Conservation (phyloP, 1,284 basidiomycete genomes). For the Trametes pubescens region DNA sequence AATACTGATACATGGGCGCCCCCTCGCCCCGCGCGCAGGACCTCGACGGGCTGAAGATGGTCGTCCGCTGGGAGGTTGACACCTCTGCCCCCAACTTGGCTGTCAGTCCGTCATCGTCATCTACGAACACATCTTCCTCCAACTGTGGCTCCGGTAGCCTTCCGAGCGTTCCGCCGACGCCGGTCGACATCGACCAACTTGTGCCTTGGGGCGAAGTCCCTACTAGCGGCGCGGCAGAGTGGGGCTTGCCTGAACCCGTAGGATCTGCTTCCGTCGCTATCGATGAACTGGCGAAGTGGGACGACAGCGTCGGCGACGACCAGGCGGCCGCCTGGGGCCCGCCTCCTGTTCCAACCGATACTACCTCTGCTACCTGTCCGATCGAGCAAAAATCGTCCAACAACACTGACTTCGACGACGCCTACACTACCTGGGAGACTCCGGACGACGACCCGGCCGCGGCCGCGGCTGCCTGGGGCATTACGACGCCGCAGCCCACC, state of each 20-base stretch:
- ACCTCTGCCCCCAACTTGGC: slow-evolving; percentile 38
- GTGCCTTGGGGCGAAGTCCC: slow-evolving; percentile 2
- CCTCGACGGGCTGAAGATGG: slow-evolving; percentile 42
- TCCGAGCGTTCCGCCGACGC: neutral
- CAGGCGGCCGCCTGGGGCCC: neutral
- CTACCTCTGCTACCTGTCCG: neutral
- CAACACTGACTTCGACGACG: neutral
- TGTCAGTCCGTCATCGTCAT: slow-evolving; percentile 43
- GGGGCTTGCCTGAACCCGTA: slow-evolving; percentile 3
- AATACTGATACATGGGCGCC: neutral
- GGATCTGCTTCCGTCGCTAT: neutral
- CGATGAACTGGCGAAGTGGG: slow-evolving; percentile 6
- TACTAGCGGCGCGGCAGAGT: neutral
- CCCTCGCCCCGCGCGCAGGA: slow-evolving; percentile 23
- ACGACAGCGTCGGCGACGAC: neutral
- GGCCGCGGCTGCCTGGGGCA: neutral
- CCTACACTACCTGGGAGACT: slow-evolving; percentile 1
- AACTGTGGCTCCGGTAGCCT: neutral
- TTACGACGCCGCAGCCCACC: neutral
- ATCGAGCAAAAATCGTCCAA: slow-evolving; percentile 8
- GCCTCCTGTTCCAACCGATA: neutral
- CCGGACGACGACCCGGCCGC: slow-evolving; percentile 2
- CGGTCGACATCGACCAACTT: slow-evolving; percentile 1
- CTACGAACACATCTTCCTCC: neutral
- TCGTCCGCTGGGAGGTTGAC: slow-evolving; percentile 46